Base-by-base conservation (phyloP, 495 filamentous ascomycete genomes). In the Aspergillus egyptiacus region DNA sequence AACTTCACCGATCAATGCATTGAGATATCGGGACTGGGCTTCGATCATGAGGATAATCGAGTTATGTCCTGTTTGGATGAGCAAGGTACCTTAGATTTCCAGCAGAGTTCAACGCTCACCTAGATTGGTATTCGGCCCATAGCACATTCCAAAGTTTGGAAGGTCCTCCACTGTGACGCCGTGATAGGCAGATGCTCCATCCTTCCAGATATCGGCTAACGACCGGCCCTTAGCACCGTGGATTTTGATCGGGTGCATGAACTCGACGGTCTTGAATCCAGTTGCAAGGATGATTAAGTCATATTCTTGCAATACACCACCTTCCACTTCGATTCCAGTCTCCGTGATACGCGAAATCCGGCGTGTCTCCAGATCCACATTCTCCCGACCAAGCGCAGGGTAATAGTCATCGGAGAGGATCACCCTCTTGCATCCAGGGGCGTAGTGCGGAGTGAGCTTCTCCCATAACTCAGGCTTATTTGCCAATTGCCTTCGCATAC, bases 1-100 rank as follows among this genome's bases (percentile, higher is more conserved):
- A 2, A 79, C 59, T 32, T 59, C 58, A 6, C 44, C 42, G 25
- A 80, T 62, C 31, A 81, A 51, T 0, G 61, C 59, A 47, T 71
- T 75, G 48, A 81, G 60, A 51, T 79, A 82, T 2, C 68, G 60
- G 6, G 68, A 69, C 53, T 82, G 76, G 0, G 75, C 71, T 55
- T 83, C 80, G 48, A 81, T 81, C 76, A 80, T 81, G 23, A 81
- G 62, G 28, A 80, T 74, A 39, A 82, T 77, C 39, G 68, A 72
- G 40, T 74, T 79, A 51, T 80, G 76, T 0, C 66, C 68, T 67
- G 46, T 3, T 36, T 0, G 11, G 40, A 32, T 46, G 33, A 35
- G 25, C 17, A 33, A 14, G 17, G 8, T 7, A 8, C 10, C 2
- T 3, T 9, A 10, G n/a, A 45, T 8, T 4, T 32, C 2, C 15